Evolutionary conservation across 179 eudicot genomes (phyloP).

Genomic region (Patellifolia procumbens): DNA sequence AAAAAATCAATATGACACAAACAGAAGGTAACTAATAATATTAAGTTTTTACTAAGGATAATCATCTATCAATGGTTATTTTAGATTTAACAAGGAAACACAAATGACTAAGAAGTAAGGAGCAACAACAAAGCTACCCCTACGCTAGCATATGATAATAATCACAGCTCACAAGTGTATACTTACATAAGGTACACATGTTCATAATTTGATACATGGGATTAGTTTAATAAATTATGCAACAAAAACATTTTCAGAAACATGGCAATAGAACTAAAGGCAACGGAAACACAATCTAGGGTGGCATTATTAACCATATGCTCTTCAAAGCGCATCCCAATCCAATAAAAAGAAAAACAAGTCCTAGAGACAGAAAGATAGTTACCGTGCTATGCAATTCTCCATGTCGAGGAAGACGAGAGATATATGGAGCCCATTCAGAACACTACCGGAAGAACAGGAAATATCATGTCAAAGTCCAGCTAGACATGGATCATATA

Average conservation of each 20-base stretch:
- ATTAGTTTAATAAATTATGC: not conserved
- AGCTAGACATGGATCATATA: not conserved
- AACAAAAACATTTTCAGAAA: not conserved
- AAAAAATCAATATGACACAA: not conserved
- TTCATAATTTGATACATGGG: not conserved
- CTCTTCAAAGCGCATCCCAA: not conserved
- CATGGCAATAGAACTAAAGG: not conserved
- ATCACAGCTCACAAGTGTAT: not conserved
- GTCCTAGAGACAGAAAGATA: not conserved
- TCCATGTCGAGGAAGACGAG: conserved; percentile 55
- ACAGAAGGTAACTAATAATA: not conserved
- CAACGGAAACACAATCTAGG: not conserved
- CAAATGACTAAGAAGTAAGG: not conserved
- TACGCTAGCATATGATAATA: not conserved
- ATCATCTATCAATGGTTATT: not conserved
- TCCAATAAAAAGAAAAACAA: not conserved
- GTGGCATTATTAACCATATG: not conserved
- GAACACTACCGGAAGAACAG: conserved; percentile 43
- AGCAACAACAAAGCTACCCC: not conserved
- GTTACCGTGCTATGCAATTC: conserved; percentile 72
- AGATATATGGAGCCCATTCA: conserved; percentile 79
- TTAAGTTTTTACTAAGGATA: not conserved
- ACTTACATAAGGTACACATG: not conserved
- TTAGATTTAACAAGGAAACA: not conserved
- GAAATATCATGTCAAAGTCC: conserved; percentile 9